Evolutionary conservation across 208 protist species (phyloP), one percentile per base, ranked within the genome.

Genomic region (Crithidia sp.): DNA sequence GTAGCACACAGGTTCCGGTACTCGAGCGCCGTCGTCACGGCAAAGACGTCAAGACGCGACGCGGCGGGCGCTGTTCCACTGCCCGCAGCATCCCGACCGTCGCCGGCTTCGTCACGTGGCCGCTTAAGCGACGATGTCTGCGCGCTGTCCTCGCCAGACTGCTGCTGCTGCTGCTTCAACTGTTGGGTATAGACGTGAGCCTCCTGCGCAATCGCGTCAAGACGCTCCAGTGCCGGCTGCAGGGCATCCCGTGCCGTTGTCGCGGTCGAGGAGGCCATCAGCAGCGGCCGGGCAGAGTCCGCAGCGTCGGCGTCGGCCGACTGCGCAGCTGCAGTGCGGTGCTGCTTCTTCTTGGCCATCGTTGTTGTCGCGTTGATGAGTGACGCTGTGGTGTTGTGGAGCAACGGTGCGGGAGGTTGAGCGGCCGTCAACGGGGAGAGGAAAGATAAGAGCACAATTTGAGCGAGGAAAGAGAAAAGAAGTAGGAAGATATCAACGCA

Each of bases 201-300:
- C 16, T 91, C 86, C 28, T 70, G 65, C 7, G 85, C 79, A 37
- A 92, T 84, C 39, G 82, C 63, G 53, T 92, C 87, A 44, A 92
- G 77, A 13, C 70, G 72, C 19, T 65, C 62, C 57, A 92, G 56
- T 13, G 77, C 68, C 2, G 39, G 43, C 12, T 76, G 67, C 60
- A 92, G 71, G 7, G 83, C 55, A 13, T 63, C 76, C 39, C 79
- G 69, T 19, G 71, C 71, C 9, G 81, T 82, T 6, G 39, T 19
- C 16, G 62, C 50, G 47, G 37, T 67, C 16, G 67, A 52, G 13
- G 76, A 41, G 10, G 57, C 71, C 43, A 41, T 49, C 13, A 79
- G 67, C 7, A 62, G 54, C 9, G 67, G 53, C 5, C 67, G 74
- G 43, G 50, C 28, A 36, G 40, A 28, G 7, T 55, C 73, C 9